Base-by-base conservation (phyloP, 768 basidiomycete genomes). In the Lentinus brumalis region DNA sequence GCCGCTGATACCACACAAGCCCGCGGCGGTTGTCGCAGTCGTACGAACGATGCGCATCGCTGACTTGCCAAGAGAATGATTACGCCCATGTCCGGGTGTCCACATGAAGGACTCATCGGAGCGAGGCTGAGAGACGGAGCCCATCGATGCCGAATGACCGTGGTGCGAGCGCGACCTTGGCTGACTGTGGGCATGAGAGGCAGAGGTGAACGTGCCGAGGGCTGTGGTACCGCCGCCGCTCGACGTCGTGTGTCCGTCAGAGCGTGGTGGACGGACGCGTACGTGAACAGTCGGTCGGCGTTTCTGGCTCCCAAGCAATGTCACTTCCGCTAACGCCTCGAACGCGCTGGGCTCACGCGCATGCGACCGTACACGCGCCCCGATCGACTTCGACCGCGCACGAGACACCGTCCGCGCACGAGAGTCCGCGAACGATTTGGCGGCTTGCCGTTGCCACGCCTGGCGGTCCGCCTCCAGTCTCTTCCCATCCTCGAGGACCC, bases 401-500 rank as follows among this genome's bases (percentile, higher is more conserved):
- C 89, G 83, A 10, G 88, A 89, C 11, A 89, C 63, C 35, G 78
- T 84, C 38, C 89, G 83, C 9, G 85, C 79, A 15, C 78, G 81
- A 63, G 81, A 84, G 69, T 91, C 90, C 53, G 85, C 84, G 61
- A 89, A 81, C 6, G 89, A 90, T 35, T 73, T 75, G 0, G 76
- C 74, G 0, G 91, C 91, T 62, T 87, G 82, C 3, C 73, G 69
- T 65, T 87, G 83, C 91, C 91, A 92, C 64, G 78, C 74, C 52
- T 81, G 79, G 15, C 91, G 85, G 61, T 92, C 83, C 52, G 76
- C 77, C n/a, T 85, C 80, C 11, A 92, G 78, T 49, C 76, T 76
- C 55, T 83, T 76, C 11, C 86, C 83, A 62, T 91, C 88, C 61
- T 84, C 82, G 10, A 92, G 75, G 26, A 91, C 89, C 66, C 90